Conservation (phyloP, 1,284 basidiomycete genomes). For the Cryptococcus jaspeensis region DNA sequence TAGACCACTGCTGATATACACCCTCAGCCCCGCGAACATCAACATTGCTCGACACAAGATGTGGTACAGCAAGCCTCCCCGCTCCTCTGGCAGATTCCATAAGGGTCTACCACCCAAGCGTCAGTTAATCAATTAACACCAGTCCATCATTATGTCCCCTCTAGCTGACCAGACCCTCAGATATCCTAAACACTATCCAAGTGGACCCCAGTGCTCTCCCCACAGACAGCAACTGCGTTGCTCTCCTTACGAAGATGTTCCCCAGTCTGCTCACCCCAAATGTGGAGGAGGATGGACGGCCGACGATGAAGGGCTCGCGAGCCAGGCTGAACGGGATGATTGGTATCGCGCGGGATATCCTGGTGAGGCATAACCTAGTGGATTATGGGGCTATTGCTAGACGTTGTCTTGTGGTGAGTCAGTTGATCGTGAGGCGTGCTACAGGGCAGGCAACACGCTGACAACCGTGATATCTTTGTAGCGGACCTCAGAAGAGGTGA, state of each 20-base stretch:
- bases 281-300: neutral
- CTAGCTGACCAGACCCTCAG: slow-evolving; percentile 16
- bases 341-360: slow-evolving; percentile 26
- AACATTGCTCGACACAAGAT: slow-evolving; percentile 39
- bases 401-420: neutral
- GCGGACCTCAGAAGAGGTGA: too few relatives aligned
- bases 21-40: slow-evolving; percentile 20
- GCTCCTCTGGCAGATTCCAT: slow-evolving; percentile 12
- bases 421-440: too few relatives aligned
- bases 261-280: slow-evolving; percentile 14
- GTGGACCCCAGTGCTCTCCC: neutral
- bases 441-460: too few relatives aligned
- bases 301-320: slow-evolving; percentile 6
- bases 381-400: slow-evolving; percentile 20
- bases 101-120: slow-evolving; percentile 44
- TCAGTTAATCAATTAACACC: slow-evolving; percentile 15
- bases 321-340: slow-evolving; percentile 17
- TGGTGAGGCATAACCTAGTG: slow-evolving; percentile 22
- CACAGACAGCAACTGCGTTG: slow-evolving; percentile 11
- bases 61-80: slow-evolving; percentile 44
- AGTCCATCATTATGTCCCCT: too few relatives aligned
- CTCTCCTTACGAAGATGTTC: slow-evolving; percentile 19
- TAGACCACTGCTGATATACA: neutral
- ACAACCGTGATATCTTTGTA: too few relatives aligned
- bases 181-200: slow-evolving; percentile 36